Evolutionary conservation across 164 flowering plant species (phyloP).

Genomic region (Umbilicus rupestris): DNA sequence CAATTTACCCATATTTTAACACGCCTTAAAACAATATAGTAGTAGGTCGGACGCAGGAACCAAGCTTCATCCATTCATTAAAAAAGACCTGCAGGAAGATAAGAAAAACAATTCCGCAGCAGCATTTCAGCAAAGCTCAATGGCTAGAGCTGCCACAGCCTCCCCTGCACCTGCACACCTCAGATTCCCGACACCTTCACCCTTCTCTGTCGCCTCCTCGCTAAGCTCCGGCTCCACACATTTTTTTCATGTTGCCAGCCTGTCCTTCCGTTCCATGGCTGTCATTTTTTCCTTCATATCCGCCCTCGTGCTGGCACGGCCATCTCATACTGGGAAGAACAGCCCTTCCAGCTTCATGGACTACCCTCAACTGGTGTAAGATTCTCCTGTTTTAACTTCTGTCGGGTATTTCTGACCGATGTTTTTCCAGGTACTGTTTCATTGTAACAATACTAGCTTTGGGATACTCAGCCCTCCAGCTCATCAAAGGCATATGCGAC

Average conservation of each 20-base stretch:
- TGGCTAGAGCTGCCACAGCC: conserved; percentile 10
- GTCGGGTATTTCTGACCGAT: neutral
- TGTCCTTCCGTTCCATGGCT: conserved; percentile 24
- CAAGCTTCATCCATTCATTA: too few relatives aligned
- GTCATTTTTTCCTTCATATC: conserved; percentile 35
- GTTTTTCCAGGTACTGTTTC: conserved; percentile 34
- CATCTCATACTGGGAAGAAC: conserved; percentile 7
- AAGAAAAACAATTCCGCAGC: neutral
- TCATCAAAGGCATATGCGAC: conserved; percentile 41
- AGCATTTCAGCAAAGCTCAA: neutral
- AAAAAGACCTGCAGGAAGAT: too few relatives aligned
- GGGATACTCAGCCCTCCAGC: conserved; percentile 37
- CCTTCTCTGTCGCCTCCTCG: conserved; percentile 29
- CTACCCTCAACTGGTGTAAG: conserved; percentile 33
- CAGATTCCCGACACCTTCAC: conserved; percentile 32
- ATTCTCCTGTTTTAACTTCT: neutral
- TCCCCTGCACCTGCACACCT: conserved; percentile 23
- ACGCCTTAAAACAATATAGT: too few relatives aligned
- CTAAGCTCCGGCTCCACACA: conserved; percentile 27
- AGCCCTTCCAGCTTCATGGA: conserved; percentile 16
- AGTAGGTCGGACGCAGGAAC: too few relatives aligned
- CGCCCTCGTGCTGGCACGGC: conserved; percentile 24
- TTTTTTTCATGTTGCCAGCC: conserved; percentile 15
- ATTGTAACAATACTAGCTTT: conserved; percentile 23
- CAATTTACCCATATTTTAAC: too few relatives aligned